Percentiles rank a stretch among this genome's conserved stretches.
Evolutionary conservation across 257 asterid species (phyloP).

Genomic region (Solanum chmielewskii): DNA sequence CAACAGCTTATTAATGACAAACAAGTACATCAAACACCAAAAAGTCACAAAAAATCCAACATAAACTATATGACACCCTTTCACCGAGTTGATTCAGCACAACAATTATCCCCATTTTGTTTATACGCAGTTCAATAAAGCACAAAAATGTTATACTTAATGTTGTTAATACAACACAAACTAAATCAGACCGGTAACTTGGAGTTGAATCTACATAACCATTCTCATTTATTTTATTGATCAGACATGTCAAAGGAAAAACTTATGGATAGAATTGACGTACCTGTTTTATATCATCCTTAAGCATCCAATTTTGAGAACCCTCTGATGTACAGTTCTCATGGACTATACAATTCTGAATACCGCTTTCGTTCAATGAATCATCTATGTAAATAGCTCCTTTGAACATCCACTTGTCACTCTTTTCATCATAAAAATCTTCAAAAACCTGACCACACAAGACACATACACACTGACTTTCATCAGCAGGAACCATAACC

Average conservation of each 20-base stretch:
- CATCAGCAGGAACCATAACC: constrained; percentile 79
- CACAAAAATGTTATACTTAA: not conserved
- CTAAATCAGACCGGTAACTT: not conserved
- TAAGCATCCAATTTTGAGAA: constrained; percentile 28
- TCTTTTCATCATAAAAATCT: constrained; percentile 50
- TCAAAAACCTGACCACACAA: constrained; percentile 81
- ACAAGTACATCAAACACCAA: not conserved
- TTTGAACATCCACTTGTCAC: constrained; percentile 69
- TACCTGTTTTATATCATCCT: constrained; percentile 38
- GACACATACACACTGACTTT: constrained; percentile 67
- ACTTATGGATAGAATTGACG: not conserved
- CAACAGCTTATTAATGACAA: not conserved
- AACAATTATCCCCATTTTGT: not conserved
- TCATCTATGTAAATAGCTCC: constrained; percentile 55
- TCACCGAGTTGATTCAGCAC: not conserved
- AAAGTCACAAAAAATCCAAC: not conserved
- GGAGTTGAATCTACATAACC: not conserved
- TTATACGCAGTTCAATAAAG: not conserved
- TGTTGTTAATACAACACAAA: not conserved
- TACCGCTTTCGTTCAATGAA: constrained; percentile 15
- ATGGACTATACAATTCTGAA: constrained; percentile 52
- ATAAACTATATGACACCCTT: not conserved
- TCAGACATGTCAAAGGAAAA: not conserved
- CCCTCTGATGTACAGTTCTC: constrained; percentile 47
- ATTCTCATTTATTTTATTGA: not conserved